These are phyloP conservation scores for Kluyveromyces wickerhamii DNA, from an alignment of 805 yeast species.

Conservation along the genomic window DNA sequence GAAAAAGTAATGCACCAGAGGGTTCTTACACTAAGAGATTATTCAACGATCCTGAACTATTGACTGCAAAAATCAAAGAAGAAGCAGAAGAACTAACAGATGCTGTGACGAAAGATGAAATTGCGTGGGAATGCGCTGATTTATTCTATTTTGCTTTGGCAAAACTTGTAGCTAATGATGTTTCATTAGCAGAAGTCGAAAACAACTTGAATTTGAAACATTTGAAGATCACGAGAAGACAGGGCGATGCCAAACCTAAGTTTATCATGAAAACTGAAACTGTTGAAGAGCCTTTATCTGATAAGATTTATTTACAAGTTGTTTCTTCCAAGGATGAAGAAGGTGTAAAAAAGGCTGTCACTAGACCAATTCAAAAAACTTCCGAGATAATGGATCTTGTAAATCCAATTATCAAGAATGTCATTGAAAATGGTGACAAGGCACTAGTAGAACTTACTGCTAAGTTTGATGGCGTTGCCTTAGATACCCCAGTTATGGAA, in stretches of 20 bases:
- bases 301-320: slow-evolving; percentile 23
- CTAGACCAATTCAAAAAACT: slow-evolving; percentile 94
- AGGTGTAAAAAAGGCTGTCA: slow-evolving; percentile 54
- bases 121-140: slow-evolving; percentile 98
- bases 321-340: slow-evolving; percentile 19
- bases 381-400: slow-evolving; percentile 89
- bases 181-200: slow-evolving; percentile 73
- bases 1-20: slow-evolving; percentile 63
- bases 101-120: slow-evolving; percentile 58
- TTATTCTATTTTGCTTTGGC: slow-evolving; percentile 68
- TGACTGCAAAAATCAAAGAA: slow-evolving; percentile 84
- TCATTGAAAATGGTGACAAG: slow-evolving; percentile 68
- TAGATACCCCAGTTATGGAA: slow-evolving; percentile 61
- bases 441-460: slow-evolving; percentile 86
- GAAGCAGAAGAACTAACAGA: slow-evolving; percentile 95
- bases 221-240: slow-evolving; percentile 81
- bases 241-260: slow-evolving; percentile 90
- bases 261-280: slow-evolving; percentile 38
- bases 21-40: slow-evolving; percentile 93
- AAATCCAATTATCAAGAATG: slow-evolving; percentile 78
- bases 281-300: slow-evolving; percentile 19
- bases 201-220: slow-evolving; percentile 75
- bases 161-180: slow-evolving; percentile 71
- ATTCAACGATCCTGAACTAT: slow-evolving; percentile 65
- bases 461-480: slow-evolving; percentile 79